These are phyloP conservation scores for Calonectria leucothoes DNA, from an alignment of 2,329 filamentous ascomycete species.

Conservation along the genomic window DNA sequence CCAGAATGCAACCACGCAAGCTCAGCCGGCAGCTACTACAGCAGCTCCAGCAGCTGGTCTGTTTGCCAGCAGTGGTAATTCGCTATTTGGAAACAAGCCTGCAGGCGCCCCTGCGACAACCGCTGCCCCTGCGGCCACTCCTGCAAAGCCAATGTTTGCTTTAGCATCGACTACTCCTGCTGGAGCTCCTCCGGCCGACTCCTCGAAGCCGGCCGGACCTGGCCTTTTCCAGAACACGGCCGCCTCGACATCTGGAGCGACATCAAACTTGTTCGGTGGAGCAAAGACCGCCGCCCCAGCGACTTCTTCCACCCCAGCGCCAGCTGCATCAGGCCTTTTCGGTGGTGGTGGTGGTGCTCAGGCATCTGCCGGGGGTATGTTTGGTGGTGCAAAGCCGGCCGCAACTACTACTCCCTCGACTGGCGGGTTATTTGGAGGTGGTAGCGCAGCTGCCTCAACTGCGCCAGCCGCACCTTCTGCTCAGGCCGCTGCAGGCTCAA, in stretches of 20 bases:
- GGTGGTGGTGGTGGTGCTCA: constrained; percentile 47
- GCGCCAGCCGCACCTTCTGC: constrained; percentile 25
- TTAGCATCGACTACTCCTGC: constrained; percentile 66
- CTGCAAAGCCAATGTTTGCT: constrained; percentile 60
- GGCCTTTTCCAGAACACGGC: constrained; percentile 38
- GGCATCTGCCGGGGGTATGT: constrained; percentile 47
- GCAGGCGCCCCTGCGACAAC: constrained; percentile 39
- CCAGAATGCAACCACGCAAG: constrained; percentile 40
- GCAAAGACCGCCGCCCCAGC: constrained; percentile 41
- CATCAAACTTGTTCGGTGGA: constrained; percentile 45
- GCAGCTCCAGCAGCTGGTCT: constrained; percentile 43
- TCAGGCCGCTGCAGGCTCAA: constrained; percentile 33
- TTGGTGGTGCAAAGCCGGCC: constrained; percentile 46
- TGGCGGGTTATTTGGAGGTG: constrained; percentile 35
- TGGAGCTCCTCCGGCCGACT: constrained; percentile 61
- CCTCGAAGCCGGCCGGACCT: constrained; percentile 41
- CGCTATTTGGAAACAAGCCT: constrained; percentile 34
- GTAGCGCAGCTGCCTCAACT: constrained; percentile 41
- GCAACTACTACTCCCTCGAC: constrained; percentile 39
- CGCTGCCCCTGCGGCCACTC: constrained; percentile 47
- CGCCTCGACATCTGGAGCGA: constrained; percentile 34
- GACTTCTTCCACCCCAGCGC: constrained; percentile 22
- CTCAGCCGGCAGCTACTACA: constrained; percentile 38
- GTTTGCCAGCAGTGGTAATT: constrained; percentile 42
- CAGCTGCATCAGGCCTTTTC: constrained; percentile 46